A percentile compares a stretch with the other conserved stretches of the same genome.
These are phyloP conservation scores for Carpinus viminea DNA, from an alignment of 306 rosid genomes.

Conservation along the genomic window DNA sequence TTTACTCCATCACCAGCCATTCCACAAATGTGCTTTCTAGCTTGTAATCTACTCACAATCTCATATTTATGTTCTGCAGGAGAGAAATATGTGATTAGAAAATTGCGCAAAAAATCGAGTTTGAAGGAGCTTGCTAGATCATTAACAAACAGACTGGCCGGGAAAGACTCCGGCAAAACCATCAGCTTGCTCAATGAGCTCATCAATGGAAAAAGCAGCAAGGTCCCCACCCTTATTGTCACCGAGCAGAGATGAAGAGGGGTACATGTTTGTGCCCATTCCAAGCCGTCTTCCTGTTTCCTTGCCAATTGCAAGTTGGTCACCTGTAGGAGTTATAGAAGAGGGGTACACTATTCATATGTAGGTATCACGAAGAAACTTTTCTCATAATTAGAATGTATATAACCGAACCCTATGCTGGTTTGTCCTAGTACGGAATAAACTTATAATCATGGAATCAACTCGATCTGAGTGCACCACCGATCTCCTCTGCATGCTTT, in stretches of 20 bases:
- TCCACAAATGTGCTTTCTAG: slow-evolving; percentile 69
- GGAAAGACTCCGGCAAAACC: slow-evolving; percentile 91
- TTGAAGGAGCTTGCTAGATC: neutral
- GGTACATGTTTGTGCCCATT: slow-evolving; percentile 84
- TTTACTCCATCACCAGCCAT: slow-evolving; percentile 89
- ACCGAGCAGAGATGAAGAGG: slow-evolving; percentile 73
- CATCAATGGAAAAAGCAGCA: slow-evolving; percentile 53
- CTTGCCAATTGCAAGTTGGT: slow-evolving; percentile 75
- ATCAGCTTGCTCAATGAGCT: slow-evolving; percentile 78
- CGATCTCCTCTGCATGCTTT: no score
- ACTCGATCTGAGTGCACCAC: no score
- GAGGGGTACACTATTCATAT: no score
- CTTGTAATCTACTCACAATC: slow-evolving; percentile 74
- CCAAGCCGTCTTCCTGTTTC: slow-evolving; percentile 84
- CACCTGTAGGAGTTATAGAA: slow-evolving; percentile 43
- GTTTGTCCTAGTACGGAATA: no score
- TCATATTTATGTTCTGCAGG: slow-evolving; percentile 72
- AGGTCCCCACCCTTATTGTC: slow-evolving; percentile 42
- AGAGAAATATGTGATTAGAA: slow-evolving; percentile 4
- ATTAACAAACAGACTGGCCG: slow-evolving; percentile 37
- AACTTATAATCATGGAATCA: no score
- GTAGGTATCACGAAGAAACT: neutral
- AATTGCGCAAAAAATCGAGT: neutral
- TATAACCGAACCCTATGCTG: no score
- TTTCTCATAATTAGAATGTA: no score